These are phyloP conservation scores for Penicillium fimorum DNA, from an alignment of 495 filamentous ascomycete species.

Conservation along the genomic window DNA sequence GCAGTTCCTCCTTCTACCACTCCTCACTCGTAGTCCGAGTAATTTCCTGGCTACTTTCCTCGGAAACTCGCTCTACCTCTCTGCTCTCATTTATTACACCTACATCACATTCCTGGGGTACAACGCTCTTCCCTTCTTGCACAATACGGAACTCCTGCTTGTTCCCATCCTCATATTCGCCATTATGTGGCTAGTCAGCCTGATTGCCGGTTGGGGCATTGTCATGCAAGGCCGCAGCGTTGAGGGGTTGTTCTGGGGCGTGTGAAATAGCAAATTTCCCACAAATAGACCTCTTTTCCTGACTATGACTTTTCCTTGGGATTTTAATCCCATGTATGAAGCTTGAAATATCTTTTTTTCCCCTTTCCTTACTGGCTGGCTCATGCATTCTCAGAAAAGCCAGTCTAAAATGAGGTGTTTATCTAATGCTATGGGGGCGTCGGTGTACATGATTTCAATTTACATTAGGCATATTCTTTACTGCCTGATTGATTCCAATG, in stretches of 20 bases:
- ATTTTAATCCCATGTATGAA: constrained; percentile 20
- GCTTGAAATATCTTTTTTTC: constrained; percentile 8
- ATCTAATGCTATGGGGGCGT: constrained; percentile 14
- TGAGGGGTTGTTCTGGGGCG: constrained; percentile 47
- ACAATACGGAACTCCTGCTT: constrained; percentile 70
- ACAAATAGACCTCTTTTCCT: not conserved
- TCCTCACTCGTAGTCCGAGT: constrained; percentile 46
- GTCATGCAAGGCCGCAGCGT: constrained; percentile 45
- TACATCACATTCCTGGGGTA: constrained; percentile 75
- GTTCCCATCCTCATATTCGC: constrained; percentile 59
- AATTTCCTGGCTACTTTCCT: constrained; percentile 62
- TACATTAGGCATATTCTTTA: constrained; percentile 1
- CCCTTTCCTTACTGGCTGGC: constrained; percentile 12
- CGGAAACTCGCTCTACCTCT: constrained; percentile 68
- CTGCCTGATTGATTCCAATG: not conserved
- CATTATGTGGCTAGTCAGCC: constrained; percentile 61
- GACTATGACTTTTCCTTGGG: constrained; percentile 1
- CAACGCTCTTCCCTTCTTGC: constrained; percentile 70
- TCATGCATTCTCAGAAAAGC: constrained; percentile 16
- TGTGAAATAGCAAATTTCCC: constrained; percentile 26
- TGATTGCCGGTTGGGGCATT: constrained; percentile 51
- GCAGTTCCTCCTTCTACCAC: constrained; percentile 68
- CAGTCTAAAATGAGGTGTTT: constrained; percentile 7
- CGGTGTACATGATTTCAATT: constrained; percentile 22
- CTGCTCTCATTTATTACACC: constrained; percentile 68